Evolutionary conservation across 2,329 filamentous ascomycete species (phyloP), one percentile per base, ranked within the genome.

Genomic region (Epichloe scottii): DNA sequence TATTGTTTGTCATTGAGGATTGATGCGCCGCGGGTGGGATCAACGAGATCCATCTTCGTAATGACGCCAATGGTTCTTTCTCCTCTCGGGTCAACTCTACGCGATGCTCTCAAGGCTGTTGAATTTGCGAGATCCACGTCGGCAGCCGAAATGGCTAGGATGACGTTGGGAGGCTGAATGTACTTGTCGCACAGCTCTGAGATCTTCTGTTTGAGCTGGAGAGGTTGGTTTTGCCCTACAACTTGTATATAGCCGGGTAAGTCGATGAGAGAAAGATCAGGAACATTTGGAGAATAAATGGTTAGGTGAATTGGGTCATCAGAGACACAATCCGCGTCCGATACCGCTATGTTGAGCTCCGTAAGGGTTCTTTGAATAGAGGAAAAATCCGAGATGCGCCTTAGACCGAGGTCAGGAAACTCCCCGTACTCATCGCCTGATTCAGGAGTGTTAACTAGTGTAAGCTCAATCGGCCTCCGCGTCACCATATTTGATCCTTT

Each of bases 401-500:
- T 85, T 15, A 98, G 71, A 0, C 91, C 89, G 3, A 98, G 76
- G 41, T 94, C 88, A 1, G 93, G 90, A 58, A 98, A 98, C 66
- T 98, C 93, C 63, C 90, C 93, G 65, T 95, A 98, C 64, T 98
- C 93, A 2, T 85, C 81, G 43, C 82, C 79, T 1, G 88, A 84
- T 51, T 89, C 85, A 0, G 91, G 91, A 0, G 91, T 97, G 68
- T 98, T 97, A 68, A 98, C 84, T 5, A 98, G 78, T 0, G 93
- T 98, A 51, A 98, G 76, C 68, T 98, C 93, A 63, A 98, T 98
- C 0, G 93, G 93, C 53, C 93, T 78, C 40, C 94, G 79, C 8
- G 93, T 98, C 47, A 98, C 93, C 93, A 98, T 98, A 62, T 98
- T 98, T 41, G 84, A 84, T n/a, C 93, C 93, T 68, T 98, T 98